These are phyloP conservation scores for Trametes sanguinea DNA, from an alignment of 768 basidiomycete genomes.

Conservation along the genomic window DNA sequence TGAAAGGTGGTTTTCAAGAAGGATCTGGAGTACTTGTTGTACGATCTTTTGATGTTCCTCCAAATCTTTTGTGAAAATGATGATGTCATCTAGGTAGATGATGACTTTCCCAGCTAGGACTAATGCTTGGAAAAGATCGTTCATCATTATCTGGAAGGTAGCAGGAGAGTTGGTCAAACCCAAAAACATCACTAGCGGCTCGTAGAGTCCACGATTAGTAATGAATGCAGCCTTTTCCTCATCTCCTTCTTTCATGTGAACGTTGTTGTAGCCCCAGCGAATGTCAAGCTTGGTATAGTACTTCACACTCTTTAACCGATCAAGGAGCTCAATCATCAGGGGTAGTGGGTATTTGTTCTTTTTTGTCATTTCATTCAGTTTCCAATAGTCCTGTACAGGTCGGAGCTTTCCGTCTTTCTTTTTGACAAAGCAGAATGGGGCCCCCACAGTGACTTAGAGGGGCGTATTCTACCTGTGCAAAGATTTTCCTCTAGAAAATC, in stretches of 20 bases:
- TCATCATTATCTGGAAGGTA: conserved; percentile 39
- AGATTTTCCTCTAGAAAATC: conserved; percentile 27
- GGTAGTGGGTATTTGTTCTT: conserved; percentile 39
- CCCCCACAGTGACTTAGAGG: conserved; percentile 24
- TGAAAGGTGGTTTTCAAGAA: conserved; percentile 37
- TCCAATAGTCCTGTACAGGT: too few species aligned
- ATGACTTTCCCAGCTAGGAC: conserved; percentile 37
- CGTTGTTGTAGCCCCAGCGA: conserved; percentile 34
- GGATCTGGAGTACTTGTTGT: conserved; percentile 28
- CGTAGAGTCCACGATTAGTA: conserved; percentile 39
- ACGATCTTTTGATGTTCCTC: conserved; percentile 24
- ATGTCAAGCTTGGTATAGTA: conserved; percentile 34
- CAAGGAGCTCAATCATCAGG: conserved; percentile 32
- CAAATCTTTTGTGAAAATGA: conserved; percentile 24
- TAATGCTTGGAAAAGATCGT: conserved; percentile 35
- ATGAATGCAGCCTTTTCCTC: conserved; percentile 45
- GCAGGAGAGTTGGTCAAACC: conserved; percentile 37
- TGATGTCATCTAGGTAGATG: conserved; percentile 48
- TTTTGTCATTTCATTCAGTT: conserved; percentile 36
- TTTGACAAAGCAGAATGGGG: conserved; percentile 34
- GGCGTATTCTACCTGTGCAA: conserved; percentile 21
- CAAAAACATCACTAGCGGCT: conserved; percentile 45
- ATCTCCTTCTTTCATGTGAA: conserved; percentile 42
- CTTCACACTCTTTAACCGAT: conserved; percentile 23
- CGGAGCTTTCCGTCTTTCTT: conserved; percentile 37